Evolutionary conservation across 1,284 basidiomycete genomes (phyloP).

Genomic region (Ceratobasidium theobromae): DNA sequence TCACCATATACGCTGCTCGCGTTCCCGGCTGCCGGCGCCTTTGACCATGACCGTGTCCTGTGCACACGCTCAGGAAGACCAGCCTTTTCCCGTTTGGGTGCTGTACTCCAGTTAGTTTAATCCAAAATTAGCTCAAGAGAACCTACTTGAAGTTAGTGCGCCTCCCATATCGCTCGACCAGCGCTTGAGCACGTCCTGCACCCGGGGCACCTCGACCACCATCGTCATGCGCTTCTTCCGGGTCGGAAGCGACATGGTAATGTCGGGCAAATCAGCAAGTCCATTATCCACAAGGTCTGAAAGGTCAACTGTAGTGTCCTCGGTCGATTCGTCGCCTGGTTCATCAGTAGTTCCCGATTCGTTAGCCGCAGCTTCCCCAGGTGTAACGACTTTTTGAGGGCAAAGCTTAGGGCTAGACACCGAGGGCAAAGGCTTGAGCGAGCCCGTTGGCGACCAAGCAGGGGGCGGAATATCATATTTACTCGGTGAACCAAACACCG

Average conservation of each 20-base stretch:
- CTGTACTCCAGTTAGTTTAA: background rate
- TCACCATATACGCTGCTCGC: background rate
- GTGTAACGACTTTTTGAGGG: background rate
- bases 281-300: slow-evolving; percentile 9
- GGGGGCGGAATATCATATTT: slow-evolving; percentile 20
- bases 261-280: slow-evolving; percentile 11
- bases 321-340: background rate
- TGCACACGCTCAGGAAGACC: slow-evolving; percentile 22
- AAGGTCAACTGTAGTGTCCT: background rate
- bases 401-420: background rate
- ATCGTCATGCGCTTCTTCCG: slow-evolving; percentile 26
- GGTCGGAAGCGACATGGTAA: slow-evolving; percentile 23
- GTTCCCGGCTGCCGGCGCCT: background rate
- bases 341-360: background rate
- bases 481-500: slow-evolving; percentile 5
- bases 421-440: background rate
- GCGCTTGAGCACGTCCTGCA: slow-evolving; percentile 10
- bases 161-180: slow-evolving; percentile 20
- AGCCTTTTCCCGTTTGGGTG: slow-evolving; percentile 7
- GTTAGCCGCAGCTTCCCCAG: background rate
- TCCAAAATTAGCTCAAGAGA: background rate
- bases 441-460: slow-evolving; percentile 21
- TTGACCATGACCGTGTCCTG: slow-evolving; percentile 21
- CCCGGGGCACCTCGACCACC: slow-evolving; percentile 20
- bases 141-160: too few relatives aligned